Conservation (phyloP, 2,329 filamentous ascomycete species). For the Phialophora chinensis region DNA sequence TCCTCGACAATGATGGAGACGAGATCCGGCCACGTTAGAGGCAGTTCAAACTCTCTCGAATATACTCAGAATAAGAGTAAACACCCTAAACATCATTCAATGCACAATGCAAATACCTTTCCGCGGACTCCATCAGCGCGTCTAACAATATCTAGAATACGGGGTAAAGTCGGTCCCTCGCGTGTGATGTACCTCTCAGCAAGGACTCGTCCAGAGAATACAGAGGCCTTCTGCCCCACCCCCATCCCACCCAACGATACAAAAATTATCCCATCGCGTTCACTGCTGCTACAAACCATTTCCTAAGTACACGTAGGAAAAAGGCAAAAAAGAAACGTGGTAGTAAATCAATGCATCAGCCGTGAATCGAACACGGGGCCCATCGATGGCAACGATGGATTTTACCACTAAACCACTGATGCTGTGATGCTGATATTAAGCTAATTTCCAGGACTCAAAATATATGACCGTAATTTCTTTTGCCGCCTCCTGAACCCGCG, state of each 20-base stretch:
- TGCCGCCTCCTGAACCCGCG: no score
- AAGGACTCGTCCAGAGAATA: no score
- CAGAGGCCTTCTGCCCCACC: no score
- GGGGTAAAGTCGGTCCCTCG: no score
- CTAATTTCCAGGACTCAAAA: no score
- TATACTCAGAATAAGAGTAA: neutral
- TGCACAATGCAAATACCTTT: neutral
- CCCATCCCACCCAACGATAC: neutral
- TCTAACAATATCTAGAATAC: no score
- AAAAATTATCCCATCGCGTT: neutral
- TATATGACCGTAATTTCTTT: no score
- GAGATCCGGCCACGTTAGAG: neutral
- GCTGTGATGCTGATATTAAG: neutral
- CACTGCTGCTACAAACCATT: no score
- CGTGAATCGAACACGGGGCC: slow-evolving; percentile 32
- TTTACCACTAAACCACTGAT: slow-evolving; percentile 29
- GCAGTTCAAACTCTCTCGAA: neutral
- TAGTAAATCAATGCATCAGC: slow-evolving; percentile 7
- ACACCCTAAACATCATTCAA: neutral
- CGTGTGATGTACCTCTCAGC: no score
- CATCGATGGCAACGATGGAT: slow-evolving; percentile 34
- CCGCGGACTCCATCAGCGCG: no score
- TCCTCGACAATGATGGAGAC: neutral
- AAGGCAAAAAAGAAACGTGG: neutral
- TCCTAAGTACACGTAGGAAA: no score